These are phyloP conservation scores for Prasinococcaceae sp. DNA, from an alignment of 139 green algal genomes.

Conservation along the genomic window DNA sequence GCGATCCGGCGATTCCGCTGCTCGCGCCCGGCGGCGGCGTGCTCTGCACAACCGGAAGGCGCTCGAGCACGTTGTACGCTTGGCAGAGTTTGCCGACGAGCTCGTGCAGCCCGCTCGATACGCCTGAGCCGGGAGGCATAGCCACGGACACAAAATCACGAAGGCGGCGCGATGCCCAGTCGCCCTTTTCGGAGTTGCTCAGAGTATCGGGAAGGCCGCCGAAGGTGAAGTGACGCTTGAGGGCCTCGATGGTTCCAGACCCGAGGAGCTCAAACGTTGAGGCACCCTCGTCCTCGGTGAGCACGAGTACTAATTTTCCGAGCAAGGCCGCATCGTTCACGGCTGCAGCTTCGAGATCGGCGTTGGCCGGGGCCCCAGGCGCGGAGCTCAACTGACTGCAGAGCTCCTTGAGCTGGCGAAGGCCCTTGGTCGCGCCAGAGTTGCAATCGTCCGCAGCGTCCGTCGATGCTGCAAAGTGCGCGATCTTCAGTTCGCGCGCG, in stretches of 20 bases:
- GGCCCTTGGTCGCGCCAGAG: conserved; percentile 24
- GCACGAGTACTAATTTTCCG: conserved; percentile 7
- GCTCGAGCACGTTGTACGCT: conserved; percentile 51
- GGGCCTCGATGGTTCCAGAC: conserved; percentile 46
- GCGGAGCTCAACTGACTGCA: not conserved
- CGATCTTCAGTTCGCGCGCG: conserved; percentile 14
- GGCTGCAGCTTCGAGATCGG: not conserved
- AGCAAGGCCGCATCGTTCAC: not conserved
- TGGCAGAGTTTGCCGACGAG: conserved; percentile 66
- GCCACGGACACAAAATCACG: conserved; percentile 31
- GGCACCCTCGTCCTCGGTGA: conserved; percentile 25
- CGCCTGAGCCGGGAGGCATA: conserved; percentile 7
- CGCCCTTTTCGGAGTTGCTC: not conserved
- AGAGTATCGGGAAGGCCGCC: no score
- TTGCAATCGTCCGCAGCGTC: not conserved
- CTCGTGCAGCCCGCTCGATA: conserved; percentile 7
- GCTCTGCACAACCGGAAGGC: conserved; percentile 49
- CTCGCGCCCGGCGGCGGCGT: conserved; percentile 5
- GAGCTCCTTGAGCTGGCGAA: conserved; percentile 34
- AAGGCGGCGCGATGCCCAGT: not conserved
- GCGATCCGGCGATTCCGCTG: conserved; percentile 24
- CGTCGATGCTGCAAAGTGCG: not conserved
- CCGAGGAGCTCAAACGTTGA: conserved; percentile 84
- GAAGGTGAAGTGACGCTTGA: conserved; percentile 50
- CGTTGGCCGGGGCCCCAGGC: not conserved